Evolutionary conservation across 192 early-diverging fungal genomes (phyloP).

Genomic region (Funneliformis mosseae): DNA sequence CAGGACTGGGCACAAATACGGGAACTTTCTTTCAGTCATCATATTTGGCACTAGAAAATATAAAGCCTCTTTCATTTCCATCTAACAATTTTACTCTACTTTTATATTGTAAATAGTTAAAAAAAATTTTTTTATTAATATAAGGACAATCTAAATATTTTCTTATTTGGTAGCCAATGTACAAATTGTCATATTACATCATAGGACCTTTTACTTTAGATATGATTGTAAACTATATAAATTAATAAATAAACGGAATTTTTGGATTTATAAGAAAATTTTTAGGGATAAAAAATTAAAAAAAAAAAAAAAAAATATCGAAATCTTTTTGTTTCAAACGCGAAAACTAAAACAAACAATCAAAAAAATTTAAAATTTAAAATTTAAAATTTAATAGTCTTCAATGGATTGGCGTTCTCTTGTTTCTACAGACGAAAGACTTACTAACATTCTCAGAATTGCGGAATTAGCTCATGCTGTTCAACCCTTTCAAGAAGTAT

Average conservation of each 20-base stretch:
- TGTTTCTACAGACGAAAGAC: background rate
- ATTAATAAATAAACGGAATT: background rate
- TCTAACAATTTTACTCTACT: no score
- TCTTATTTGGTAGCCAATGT: background rate
- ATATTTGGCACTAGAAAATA: no score
- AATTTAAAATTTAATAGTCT: background rate
- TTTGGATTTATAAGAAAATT: no score
- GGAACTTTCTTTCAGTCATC: background rate
- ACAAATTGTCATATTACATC: background rate
- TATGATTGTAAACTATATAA: background rate
- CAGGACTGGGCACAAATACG: background rate
- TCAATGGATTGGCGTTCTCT: background rate
- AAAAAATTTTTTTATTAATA: background rate
- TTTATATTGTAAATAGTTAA: no score
- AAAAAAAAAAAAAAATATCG: background rate
- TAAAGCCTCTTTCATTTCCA: no score
- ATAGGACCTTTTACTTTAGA: background rate
- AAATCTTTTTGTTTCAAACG: background rate
- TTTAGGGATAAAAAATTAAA: background rate
- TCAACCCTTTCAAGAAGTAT: background rate
- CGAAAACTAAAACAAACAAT: background rate
- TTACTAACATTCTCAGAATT: background rate
- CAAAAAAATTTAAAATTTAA: background rate
- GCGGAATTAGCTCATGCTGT: background rate
- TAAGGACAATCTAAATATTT: background rate